Base-by-base conservation (phyloP, 495 filamentous ascomycete species). In the Neurospora sp. region DNA sequence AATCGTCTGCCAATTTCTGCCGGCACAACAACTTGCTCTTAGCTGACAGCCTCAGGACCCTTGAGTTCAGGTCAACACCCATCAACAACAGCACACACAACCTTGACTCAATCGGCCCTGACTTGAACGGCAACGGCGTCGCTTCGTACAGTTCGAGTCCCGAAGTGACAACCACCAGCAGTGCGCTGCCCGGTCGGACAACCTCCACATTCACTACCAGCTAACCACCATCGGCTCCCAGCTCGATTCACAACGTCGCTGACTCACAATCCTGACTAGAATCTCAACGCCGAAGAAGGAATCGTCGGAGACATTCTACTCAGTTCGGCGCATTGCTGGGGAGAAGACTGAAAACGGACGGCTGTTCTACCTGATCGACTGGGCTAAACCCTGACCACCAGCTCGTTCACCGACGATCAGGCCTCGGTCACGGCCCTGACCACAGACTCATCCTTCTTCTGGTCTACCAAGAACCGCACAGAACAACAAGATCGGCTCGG, bases 401-500 rank as follows among this genome's bases (percentile, higher is more conserved):
- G 16, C 97, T 98, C 79, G 91, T 92, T 40, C 93, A 92, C 4
- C 94, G 93, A 4, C 91, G 93, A 16, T 85, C 88, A 41, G 96
- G 96, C 38, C 89, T 98, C 45, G 89, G 91, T 59, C 88, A 92
- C 48, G 20, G 48, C 10, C 22, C 9, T 59, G 48, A 61, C 22
- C 10, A 61, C 6, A 31, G 12, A 6, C 22, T 8, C 2, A 35
- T 16, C 53, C 10, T 59, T 59, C 53, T 35, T 61, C 22, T 31
- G 6, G 27, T 59, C 53, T 31, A 12, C 20, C 22, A 35, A 61
- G 22, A 6, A 61, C 12, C 27, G 53, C 8, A 16, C 53, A 31
- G 8, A 27, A 16, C 10, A 61, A 35, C 27, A 61, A 7, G 12
- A 1, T 14, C 12, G 10, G 22, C 48, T 59, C 4, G 10, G 22